Evolutionary conservation across 768 basidiomycete genomes (phyloP).

Genomic region (Amylocystis lapponica): DNA sequence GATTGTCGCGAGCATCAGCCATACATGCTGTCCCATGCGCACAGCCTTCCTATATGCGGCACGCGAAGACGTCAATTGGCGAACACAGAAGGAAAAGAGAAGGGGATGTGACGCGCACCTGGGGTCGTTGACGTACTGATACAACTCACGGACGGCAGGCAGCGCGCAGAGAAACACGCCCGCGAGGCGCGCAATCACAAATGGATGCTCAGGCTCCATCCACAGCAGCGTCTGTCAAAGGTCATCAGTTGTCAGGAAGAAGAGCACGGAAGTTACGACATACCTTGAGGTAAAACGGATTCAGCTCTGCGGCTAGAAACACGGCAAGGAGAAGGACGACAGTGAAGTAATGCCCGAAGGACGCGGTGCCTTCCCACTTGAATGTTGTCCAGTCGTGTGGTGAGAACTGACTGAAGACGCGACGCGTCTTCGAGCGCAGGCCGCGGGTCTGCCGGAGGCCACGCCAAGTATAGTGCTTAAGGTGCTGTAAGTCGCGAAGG

Average conservation of each 20-base stretch:
- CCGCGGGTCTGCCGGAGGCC: conserved; percentile 76
- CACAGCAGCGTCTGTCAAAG: conserved; percentile 54
- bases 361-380: conserved; percentile 78
- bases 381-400: conserved; percentile 87
- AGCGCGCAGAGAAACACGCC: conserved; percentile 83
- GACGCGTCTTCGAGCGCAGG: conserved; percentile 69
- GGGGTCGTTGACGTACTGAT: conserved; percentile 78
- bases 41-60: conserved; percentile 56
- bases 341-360: conserved; percentile 65
- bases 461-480: conserved; percentile 80
- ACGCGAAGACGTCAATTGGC: background rate
- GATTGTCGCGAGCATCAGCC: conserved; percentile 84
- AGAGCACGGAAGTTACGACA: background rate
- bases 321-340: conserved; percentile 73
- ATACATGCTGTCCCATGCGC: conserved; percentile 86
- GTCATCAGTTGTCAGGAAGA: conserved; percentile 2
- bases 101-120: conserved; percentile 42
- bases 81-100: conserved; percentile 5
- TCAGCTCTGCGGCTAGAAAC: conserved; percentile 81
- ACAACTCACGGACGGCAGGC: conserved; percentile 79
- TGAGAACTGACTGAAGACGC: conserved; percentile 79
- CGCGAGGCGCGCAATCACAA: conserved; percentile 65
- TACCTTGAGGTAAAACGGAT: conserved; percentile 86
- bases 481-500: conserved; percentile 5
- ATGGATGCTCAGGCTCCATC: conserved; percentile 90